Base-by-base conservation (phyloP, 2,329 filamentous ascomycete species). In the Apiospora kogelbergensis region DNA sequence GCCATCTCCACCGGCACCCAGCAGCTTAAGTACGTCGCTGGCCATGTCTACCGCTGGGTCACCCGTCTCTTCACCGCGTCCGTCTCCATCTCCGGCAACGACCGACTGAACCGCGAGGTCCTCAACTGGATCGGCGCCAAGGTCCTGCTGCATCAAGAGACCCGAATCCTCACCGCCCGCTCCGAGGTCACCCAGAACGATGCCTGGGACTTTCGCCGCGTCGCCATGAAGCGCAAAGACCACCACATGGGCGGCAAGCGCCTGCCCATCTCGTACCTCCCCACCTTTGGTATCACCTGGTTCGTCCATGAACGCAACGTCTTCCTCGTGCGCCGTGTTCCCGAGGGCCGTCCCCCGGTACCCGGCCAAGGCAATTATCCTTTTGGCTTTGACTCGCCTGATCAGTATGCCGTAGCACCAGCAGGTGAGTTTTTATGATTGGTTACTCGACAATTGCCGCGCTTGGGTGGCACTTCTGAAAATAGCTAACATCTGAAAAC, bases 71-170 rank as follows among this genome's bases (percentile, higher is more conserved):
- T 81, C 67, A 81, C 80, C 0, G 78, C 80, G 2, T 79, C 79
- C 5, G 77, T 81, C 22, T 80, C 79, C 26, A 78, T 81, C 64
- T 74, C 76, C 1, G 77, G 76, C n/a, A 76, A 74, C 44, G 80
- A 81, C 71, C 74, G 78, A 7, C 77, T 81, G 60, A 81, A 81
- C 71, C 73, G 76, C 7, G 80, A 81, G 63, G 78, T 81, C 4
- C 72, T 81, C 64, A 80, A 80, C 74, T 81, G 79, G 79, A 71
- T 81, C 9, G 78, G 78, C 2, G 74, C 78, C 44, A 74, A 80
- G 7, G 76, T 81, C 2, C 76, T 81, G 17, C 68, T 72, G 15
- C 74, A 72, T 6, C 73, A 76, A 33, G 72, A 74, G 53, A 76
- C 78, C 2, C 76, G 80, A 20, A 74, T 80, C 42, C 72, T 81